phyloP scores from a whole-genome alignment of 177 flowering plant species.

The Vitis hybrid region DNA sequence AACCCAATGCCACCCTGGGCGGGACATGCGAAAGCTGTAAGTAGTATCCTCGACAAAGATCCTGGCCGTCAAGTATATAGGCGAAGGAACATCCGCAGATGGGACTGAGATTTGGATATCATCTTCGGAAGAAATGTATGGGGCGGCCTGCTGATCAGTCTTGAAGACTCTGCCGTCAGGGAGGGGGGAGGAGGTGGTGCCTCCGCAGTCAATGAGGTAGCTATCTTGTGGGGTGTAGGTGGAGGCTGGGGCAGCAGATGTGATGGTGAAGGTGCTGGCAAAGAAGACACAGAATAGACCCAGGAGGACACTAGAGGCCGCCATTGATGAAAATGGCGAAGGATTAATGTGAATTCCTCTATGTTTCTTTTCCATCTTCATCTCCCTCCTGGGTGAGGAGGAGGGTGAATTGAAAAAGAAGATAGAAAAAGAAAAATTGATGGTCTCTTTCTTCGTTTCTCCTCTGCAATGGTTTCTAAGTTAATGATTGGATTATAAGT shows the following conservation, averaged over 20 bases:
- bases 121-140: conserved; percentile 22
- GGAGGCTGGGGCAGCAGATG: conserved; percentile 12
- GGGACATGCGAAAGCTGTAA: conserved; percentile 44
- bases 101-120: conserved; percentile 28
- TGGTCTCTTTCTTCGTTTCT: neutral
- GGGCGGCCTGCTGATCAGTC: conserved; percentile 25
- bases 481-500: conserved; percentile 8
- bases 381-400: conserved; percentile 36
- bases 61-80: conserved; percentile 47
- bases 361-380: conserved; percentile 32
- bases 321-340: conserved; percentile 14
- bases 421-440: neutral
- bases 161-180: conserved; percentile 43
- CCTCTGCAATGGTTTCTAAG: neutral
- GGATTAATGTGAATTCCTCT: neutral
- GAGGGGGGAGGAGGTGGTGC: conserved; percentile 14
- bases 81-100: conserved; percentile 29
- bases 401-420: conserved; percentile 8
- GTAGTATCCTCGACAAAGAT: conserved; percentile 46
- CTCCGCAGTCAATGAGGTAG: conserved; percentile 48
- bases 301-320: conserved; percentile 24
- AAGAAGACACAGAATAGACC: conserved; percentile 14
- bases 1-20: conserved; percentile 79
- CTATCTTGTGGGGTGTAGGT: conserved; percentile 43
- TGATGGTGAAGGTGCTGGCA: neutral